Percentiles rank a stretch among this genome's conserved stretches.
phyloP scores from a whole-genome alignment of 352 stramenopile genomes.

The Ophiocytium majus region DNA sequence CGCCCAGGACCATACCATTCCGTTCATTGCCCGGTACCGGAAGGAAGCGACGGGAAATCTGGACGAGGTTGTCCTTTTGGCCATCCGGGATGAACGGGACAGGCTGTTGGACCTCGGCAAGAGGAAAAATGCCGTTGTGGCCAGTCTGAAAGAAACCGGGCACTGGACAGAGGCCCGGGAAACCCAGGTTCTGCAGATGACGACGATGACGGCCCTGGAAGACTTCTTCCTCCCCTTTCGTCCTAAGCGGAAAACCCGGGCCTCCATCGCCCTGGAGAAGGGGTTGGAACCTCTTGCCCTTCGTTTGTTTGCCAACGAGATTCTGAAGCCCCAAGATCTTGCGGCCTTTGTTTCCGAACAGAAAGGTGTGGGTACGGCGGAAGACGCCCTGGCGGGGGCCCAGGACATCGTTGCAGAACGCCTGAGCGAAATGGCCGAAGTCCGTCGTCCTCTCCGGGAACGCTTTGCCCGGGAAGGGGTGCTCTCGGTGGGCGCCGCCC shows the following conservation, averaged over 20 bases:
- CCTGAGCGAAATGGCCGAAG: not conserved
- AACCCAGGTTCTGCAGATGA: not conserved
- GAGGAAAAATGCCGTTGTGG: not conserved
- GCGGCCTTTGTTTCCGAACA: not conserved
- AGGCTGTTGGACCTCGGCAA: not conserved
- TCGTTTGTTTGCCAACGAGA: not conserved
- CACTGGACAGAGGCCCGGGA: not conserved
- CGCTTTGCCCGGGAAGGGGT: not conserved
- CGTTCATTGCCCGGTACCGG: not conserved
- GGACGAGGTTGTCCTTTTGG: not conserved
- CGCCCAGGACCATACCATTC: not conserved
- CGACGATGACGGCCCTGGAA: not conserved
- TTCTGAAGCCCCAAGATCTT: not conserved
- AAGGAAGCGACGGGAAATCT: not conserved
- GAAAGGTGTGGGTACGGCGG: not conserved
- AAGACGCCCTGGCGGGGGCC: not conserved
- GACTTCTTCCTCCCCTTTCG: not conserved
- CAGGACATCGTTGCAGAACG: not conserved
- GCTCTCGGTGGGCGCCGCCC: not conserved
- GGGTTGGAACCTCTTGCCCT: not conserved
- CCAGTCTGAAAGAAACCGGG: not conserved
- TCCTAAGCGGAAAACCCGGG: not conserved
- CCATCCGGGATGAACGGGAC: not conserved
- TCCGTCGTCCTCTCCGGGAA: not conserved
- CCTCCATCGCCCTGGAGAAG: not conserved